These are phyloP conservation scores for Gymnopilus junonius DNA, from an alignment of 768 basidiomycete genomes.

Conservation along the genomic window DNA sequence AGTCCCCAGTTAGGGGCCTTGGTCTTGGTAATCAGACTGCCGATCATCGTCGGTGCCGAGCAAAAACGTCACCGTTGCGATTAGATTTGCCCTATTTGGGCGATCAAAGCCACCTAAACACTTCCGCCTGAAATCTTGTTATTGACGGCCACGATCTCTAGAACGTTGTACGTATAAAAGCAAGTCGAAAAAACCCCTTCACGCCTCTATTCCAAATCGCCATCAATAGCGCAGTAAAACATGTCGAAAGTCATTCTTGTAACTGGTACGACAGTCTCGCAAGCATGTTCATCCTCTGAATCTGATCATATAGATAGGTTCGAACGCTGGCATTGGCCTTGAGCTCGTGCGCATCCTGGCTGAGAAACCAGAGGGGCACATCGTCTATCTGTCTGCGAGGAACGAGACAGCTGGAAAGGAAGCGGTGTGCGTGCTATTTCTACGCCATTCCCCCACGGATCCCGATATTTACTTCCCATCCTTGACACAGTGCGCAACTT, in stretches of 20 bases:
- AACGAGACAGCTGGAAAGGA: constrained; percentile 42
- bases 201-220: not conserved
- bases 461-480: not conserved
- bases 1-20: not conserved
- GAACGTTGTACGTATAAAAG: not conserved
- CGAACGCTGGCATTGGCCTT: constrained; percentile 50
- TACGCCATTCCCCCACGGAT: not conserved
- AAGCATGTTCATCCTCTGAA: not conserved
- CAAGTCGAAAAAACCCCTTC: not conserved
- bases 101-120: not conserved
- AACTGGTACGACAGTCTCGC: constrained; percentile 32
- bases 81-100: not conserved
- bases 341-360: constrained; percentile 48
- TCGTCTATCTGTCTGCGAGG: constrained; percentile 48
- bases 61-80: not conserved
- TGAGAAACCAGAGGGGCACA: constrained; percentile 38
- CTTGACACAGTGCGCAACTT: constrained; percentile 30
- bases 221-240: not conserved
- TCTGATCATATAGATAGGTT: constrained; percentile 28
- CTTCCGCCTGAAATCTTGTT: not conserved
- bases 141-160: not conserved
- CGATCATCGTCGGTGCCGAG: not conserved
- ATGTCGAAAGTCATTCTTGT: constrained; percentile 44
- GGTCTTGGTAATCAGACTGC: not conserved
- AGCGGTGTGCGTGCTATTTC: constrained; percentile 39